Evolutionary conservation across 148 eudicot genomes (phyloP).

Genomic region (Chenopodium album): DNA sequence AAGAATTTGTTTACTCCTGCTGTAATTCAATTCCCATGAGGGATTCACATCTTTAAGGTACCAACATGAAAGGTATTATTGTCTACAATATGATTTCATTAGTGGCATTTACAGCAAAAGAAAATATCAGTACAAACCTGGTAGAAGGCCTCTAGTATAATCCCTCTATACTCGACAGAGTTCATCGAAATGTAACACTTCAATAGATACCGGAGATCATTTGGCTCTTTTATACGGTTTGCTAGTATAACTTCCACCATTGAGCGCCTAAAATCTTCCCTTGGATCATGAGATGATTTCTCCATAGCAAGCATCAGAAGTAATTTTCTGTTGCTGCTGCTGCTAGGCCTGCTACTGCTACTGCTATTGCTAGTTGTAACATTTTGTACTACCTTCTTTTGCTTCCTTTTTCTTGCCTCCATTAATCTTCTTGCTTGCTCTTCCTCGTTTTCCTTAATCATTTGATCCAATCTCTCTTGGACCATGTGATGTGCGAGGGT

Average conservation of each 20-base stretch:
- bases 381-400: slow-evolving; percentile 16
- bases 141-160: slow-evolving; percentile 71
- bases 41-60: background rate
- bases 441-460: slow-evolving; percentile 60
- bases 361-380: background rate
- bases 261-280: slow-evolving; percentile 73
- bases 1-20: background rate
- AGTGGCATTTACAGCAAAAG: slow-evolving; percentile 40
- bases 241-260: slow-evolving; percentile 63
- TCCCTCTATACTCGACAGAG: slow-evolving; percentile 50
- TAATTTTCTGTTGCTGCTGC: slow-evolving; percentile 24
- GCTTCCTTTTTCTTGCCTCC: slow-evolving; percentile 32
- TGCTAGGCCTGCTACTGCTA: background rate
- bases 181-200: slow-evolving; percentile 72
- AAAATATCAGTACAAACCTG: slow-evolving; percentile 71
- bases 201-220: slow-evolving; percentile 57
- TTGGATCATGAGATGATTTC: slow-evolving; percentile 61
- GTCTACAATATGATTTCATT: background rate
- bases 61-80: background rate
- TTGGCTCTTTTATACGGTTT: slow-evolving; percentile 47
- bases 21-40: background rate
- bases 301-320: slow-evolving; percentile 72
- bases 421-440: slow-evolving; percentile 35
- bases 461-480: slow-evolving; percentile 69
- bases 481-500: slow-evolving; percentile 75